phyloP scores from a whole-genome alignment of 257 asterid genomes.

The Galeopsis tetrahit region DNA sequence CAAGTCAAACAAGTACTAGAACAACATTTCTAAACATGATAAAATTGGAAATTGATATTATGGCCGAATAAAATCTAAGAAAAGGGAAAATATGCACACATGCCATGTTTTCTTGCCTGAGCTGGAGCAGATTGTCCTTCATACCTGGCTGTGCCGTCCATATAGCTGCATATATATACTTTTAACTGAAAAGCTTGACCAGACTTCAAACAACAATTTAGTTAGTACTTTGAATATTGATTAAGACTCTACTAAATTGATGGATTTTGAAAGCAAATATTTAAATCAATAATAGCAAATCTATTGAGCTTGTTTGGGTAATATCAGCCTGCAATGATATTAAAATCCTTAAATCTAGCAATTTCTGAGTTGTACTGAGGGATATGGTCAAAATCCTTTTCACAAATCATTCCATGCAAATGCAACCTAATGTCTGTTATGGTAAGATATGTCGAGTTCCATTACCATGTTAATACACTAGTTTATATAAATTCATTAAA shows the following conservation, averaged over 20 bases:
- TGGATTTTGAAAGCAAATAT: neutral
- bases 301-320: neutral
- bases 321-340: neutral
- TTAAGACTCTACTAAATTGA: neutral
- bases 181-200: neutral
- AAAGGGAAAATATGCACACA: neutral
- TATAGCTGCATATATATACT: neutral
- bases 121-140: constrained; percentile 4
- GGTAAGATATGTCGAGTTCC: neutral
- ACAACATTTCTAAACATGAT: neutral
- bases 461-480: neutral
- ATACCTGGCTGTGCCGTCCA: neutral
- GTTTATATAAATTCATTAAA: neutral
- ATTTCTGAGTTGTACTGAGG: neutral
- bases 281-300: neutral
- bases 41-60: neutral
- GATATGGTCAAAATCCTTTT: neutral
- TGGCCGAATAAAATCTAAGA: neutral
- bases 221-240: neutral
- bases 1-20: neutral
- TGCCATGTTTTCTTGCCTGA: constrained; percentile 10
- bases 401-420: neutral
- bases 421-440: neutral
- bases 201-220: neutral
- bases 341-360: constrained; percentile 8